phyloP scores from a whole-genome alignment of 1,284 basidiomycete species.

The Ganoderma leucocontextum region DNA sequence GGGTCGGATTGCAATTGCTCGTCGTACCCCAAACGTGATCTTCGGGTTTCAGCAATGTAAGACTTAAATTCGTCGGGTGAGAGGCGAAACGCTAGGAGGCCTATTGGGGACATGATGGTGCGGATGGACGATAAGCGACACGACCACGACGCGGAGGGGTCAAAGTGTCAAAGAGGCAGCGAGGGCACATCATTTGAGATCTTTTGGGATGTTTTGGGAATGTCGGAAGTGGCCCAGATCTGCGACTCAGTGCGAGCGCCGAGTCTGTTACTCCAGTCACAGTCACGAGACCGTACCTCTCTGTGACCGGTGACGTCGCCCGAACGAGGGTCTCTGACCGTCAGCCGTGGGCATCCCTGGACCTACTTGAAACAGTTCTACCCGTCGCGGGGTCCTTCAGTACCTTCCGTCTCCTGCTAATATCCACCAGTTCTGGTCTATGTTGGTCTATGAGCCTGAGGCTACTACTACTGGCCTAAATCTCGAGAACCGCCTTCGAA shows the following conservation, averaged over 20 bases:
- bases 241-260: no score
- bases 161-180: not conserved
- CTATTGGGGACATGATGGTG: conserved; percentile 2
- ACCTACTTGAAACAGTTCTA: no score
- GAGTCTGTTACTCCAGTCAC: not conserved
- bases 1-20: not conserved
- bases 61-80: not conserved
- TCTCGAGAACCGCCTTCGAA: no score
- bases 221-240: not conserved
- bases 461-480: no score
- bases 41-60: not conserved
- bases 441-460: no score
- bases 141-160: not conserved
- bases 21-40: not conserved
- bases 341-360: no score
- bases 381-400: no score
- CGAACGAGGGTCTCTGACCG: no score
- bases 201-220: not conserved
- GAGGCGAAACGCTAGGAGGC: conserved; percentile 3
- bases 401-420: no score
- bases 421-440: no score
- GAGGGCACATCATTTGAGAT: not conserved
- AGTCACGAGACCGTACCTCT: conserved; percentile 12
- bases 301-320: no score
- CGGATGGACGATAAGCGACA: not conserved